Evolutionary conservation across 2,329 filamentous ascomycete species (phyloP).

Genomic region (Alternaria incomplexa): DNA sequence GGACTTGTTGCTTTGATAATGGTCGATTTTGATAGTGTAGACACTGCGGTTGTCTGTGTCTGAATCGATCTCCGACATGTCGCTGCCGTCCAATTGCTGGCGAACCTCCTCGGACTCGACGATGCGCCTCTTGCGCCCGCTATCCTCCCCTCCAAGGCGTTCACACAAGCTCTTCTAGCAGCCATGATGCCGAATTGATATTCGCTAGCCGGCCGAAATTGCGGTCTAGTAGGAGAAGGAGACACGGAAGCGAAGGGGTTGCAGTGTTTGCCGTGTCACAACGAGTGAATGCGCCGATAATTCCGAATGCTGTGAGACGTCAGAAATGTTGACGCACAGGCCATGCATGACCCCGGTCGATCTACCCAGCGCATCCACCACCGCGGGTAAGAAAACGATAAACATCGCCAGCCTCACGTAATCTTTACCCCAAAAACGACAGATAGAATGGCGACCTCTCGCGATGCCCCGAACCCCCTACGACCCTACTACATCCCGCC

Average conservation of each 20-base stretch:
- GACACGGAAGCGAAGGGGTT: background rate
- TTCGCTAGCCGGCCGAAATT: background rate
- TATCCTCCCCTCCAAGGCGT: conserved; percentile 3
- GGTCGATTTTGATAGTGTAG: background rate
- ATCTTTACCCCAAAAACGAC: background rate
- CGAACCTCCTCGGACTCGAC: conserved; percentile 19
- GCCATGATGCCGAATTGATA: conserved; percentile 14
- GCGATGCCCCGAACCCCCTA: conserved; percentile 65
- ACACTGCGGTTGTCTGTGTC: background rate
- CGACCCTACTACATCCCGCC: conserved; percentile 75
- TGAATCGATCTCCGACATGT: background rate
- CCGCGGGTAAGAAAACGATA: conserved; percentile 11
- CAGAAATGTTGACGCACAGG: conserved; percentile 15
- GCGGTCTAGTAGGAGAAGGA: background rate
- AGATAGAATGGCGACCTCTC: conserved; percentile 50
- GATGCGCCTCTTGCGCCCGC: conserved; percentile 15
- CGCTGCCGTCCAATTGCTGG: conserved; percentile 22
- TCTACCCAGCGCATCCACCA: conserved; percentile 12
- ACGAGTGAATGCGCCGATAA: conserved; percentile 13
- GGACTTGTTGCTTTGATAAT: conserved; percentile 2
- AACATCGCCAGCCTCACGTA: conserved; percentile 6
- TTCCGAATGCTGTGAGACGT: conserved; percentile 25
- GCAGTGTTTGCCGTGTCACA: conserved; percentile 6
- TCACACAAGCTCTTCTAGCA: conserved; percentile 14
- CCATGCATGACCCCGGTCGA: conserved; percentile 3